These are phyloP conservation scores for Coelastrella sp. DNA, from an alignment of 139 green algal genomes.

Conservation along the genomic window DNA sequence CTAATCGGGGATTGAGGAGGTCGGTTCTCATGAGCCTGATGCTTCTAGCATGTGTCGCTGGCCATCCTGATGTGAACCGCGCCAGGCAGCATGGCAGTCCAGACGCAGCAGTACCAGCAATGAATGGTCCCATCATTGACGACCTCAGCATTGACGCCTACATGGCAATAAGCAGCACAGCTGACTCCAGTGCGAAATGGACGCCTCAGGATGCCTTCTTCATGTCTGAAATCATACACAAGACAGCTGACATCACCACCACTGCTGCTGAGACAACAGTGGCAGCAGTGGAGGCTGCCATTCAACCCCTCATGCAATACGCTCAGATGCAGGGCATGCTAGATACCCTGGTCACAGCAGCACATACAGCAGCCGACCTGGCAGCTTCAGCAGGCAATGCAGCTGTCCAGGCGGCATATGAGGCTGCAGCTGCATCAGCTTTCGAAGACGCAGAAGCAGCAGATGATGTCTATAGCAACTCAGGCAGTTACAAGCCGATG, in stretches of 20 bases:
- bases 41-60: neutral
- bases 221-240: neutral
- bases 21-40: neutral
- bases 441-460: too few relatives aligned
- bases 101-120: neutral
- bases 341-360: neutral
- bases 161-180: too few relatives aligned
- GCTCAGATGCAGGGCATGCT: neutral
- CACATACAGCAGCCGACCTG: neutral
- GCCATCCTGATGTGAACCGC: neutral
- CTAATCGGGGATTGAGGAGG: neutral
- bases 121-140: neutral
- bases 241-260: neutral
- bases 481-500: too few relatives aligned
- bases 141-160: neutral
- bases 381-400: neutral
- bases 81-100: neutral
- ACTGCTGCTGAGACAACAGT: neutral
- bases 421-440: neutral
- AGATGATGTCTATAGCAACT: too few relatives aligned
- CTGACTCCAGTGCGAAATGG: slow-evolving; percentile 9
- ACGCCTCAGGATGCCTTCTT: neutral
- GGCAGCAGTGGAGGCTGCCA: neutral
- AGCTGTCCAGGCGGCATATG: neutral
- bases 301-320: neutral